These are phyloP conservation scores for Sideroxylon spinosum DNA, from an alignment of 179 eudicot genomes.

Conservation along the genomic window DNA sequence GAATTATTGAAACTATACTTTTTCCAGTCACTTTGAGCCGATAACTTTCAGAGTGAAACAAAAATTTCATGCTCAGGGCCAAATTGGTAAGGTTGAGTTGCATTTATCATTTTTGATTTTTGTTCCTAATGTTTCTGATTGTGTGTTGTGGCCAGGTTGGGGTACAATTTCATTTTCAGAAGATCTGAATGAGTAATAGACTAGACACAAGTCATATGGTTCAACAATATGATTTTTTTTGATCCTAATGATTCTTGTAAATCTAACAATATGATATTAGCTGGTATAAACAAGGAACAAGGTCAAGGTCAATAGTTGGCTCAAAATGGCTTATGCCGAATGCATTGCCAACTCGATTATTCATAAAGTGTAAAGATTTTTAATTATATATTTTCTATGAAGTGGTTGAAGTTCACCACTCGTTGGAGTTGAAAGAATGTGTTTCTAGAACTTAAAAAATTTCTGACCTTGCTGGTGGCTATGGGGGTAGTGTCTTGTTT, in stretches of 20 bases:
- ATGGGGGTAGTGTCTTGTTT: background rate
- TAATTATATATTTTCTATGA: background rate
- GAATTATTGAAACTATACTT: background rate
- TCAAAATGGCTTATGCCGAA: background rate
- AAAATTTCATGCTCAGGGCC: background rate
- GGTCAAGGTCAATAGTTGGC: constrained; percentile 1
- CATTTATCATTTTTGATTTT: background rate
- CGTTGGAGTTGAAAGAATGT: background rate
- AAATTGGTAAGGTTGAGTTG: background rate
- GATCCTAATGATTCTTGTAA: background rate
- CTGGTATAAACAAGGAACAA: background rate
- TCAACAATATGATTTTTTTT: background rate
- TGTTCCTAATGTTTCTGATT: background rate
- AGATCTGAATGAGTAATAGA: background rate
- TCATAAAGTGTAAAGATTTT: background rate
- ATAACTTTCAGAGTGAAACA: background rate
- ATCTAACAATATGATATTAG: background rate
- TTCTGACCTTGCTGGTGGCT: background rate
- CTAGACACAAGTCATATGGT: background rate
- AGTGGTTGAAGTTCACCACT: too few relatives aligned
- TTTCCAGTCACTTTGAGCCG: background rate
- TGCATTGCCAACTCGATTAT: background rate
- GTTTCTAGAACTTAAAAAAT: background rate
- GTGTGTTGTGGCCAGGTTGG: background rate
- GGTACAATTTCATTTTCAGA: background rate